phyloP scores from a whole-genome alignment of 257 asterid species.

The Agastache rugosa region DNA sequence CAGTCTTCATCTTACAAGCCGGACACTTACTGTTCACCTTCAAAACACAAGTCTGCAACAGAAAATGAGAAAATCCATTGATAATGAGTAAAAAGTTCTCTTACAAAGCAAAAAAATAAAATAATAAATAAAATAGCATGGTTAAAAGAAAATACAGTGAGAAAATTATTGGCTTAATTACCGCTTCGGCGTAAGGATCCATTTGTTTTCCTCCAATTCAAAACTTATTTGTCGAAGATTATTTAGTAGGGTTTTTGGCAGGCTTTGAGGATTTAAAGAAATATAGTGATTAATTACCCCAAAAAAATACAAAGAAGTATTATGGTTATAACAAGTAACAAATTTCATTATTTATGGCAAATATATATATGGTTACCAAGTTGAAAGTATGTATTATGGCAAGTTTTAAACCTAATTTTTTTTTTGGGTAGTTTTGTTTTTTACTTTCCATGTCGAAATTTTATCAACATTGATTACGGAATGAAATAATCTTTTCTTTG shows the following conservation, averaged over 20 bases:
- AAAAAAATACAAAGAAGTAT: neutral
- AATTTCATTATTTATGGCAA: neutral
- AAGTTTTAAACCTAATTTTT: neutral
- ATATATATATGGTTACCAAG: conserved; percentile 13
- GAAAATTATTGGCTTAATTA: conserved; percentile 12
- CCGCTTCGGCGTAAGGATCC: conserved; percentile 49
- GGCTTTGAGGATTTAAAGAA: neutral
- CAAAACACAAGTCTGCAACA: conserved; percentile 54
- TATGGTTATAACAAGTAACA: no score
- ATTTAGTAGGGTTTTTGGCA: neutral
- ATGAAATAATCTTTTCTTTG: neutral
- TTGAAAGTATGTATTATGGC: neutral
- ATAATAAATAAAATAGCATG: neutral
- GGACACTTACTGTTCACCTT: conserved; percentile 56
- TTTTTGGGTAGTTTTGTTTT: neutral
- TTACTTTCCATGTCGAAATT: neutral
- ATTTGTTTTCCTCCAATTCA: conserved; percentile 22
- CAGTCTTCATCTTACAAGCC: conserved; percentile 55
- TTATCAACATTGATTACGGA: neutral
- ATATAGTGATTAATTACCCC: neutral
- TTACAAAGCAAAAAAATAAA: neutral
- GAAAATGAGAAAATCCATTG: neutral
- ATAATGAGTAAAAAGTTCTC: neutral
- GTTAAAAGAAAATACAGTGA: neutral
- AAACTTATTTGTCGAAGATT: neutral